Base-by-base conservation (phyloP, 345 rosid species). In the Aquilaria malaccensis region DNA sequence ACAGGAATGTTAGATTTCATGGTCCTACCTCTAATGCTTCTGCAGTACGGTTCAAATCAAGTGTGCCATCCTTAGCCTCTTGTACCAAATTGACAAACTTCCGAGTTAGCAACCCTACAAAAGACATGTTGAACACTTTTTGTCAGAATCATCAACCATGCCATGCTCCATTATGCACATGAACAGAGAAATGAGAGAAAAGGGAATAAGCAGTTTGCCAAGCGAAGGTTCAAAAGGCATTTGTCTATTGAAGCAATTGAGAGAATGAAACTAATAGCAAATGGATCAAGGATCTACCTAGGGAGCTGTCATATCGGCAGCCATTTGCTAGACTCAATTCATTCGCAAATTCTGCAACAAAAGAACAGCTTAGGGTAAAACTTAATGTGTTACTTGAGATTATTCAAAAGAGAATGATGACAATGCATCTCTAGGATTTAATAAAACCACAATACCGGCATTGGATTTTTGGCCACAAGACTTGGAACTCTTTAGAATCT, bases 41-140 rank as follows among this genome's bases (percentile, higher is more conserved):
- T 33, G 90, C 88, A 60, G 88, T 79, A 61, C 56, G 58, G 67
- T 88, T 88, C 56, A 88, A 76, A 76, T 88, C 90, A 70, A 88
- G 93, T 51, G 85, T 82, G 55, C 96, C 88, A 76, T 88, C 93
- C 69, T 85, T 67, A 55, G 85, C 85, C 66, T 81, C 86, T 46
- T 80, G 82, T 64, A 82, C 75, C 80, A 88, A 74, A 60, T 70
- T 78, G 61, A 88, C 77, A 60, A 86, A 88, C 50, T 84, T 83
- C 77, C 76, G 82, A 31, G 90, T 86, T 68, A 88, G 77, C 72
- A 85, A 68, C 47, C 95, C 89, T 88, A 75, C 45, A 45, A 69
- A 56, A 1, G 62, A 55, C 30, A 58, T 37, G 43, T 10, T 55
- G 48, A 52, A 37, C n/a, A 47, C 30, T 59, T 14, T 37, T 37